Evolutionary conservation across 2,329 filamentous ascomycete genomes (phyloP).

Genomic region (Xylaria sp.): DNA sequence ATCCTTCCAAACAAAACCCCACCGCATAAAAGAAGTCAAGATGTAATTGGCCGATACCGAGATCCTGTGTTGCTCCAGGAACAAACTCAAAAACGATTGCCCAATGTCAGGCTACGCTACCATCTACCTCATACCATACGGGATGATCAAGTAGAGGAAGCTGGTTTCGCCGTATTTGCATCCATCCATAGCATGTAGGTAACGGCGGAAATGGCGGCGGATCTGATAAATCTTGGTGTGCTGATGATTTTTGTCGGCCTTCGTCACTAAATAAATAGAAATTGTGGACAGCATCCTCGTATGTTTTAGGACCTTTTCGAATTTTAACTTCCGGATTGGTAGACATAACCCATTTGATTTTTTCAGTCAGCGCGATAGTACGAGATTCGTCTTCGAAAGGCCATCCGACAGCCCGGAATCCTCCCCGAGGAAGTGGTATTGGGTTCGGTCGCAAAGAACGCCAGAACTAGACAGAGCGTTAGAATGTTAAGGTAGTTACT

Average conservation of each 20-base stretch:
- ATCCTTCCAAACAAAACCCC: slow-evolving; percentile 18
- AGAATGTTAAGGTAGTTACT: not conserved
- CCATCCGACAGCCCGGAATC: too few relatives aligned
- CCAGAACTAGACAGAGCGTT: too few relatives aligned
- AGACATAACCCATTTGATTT: too few relatives aligned
- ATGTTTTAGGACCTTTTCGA: too few relatives aligned
- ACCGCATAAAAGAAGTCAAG: slow-evolving; percentile 23
- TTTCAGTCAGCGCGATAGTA: too few relatives aligned
- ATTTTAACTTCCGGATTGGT: too few relatives aligned
- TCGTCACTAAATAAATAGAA: too few relatives aligned
- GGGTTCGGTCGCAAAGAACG: too few relatives aligned
- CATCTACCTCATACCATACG: not conserved
- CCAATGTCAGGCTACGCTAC: slow-evolving; percentile 19
- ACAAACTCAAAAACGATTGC: slow-evolving; percentile 17
- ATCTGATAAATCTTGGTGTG: slow-evolving; percentile 15
- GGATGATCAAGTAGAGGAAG: slow-evolving; percentile 14
- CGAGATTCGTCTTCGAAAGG: too few relatives aligned
- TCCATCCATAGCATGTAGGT: slow-evolving; percentile 17
- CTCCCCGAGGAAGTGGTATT: too few relatives aligned
- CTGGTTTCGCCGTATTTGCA: slow-evolving; percentile 15
- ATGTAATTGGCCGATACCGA: slow-evolving; percentile 10
- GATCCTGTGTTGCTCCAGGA: slow-evolving; percentile 7
- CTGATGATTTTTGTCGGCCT: not conserved
- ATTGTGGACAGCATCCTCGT: too few relatives aligned
- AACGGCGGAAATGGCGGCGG: slow-evolving; percentile 15